Evolutionary conservation across 2,329 filamentous ascomycete genomes (phyloP).

Genomic region (Torrubiella hemipterigena): DNA sequence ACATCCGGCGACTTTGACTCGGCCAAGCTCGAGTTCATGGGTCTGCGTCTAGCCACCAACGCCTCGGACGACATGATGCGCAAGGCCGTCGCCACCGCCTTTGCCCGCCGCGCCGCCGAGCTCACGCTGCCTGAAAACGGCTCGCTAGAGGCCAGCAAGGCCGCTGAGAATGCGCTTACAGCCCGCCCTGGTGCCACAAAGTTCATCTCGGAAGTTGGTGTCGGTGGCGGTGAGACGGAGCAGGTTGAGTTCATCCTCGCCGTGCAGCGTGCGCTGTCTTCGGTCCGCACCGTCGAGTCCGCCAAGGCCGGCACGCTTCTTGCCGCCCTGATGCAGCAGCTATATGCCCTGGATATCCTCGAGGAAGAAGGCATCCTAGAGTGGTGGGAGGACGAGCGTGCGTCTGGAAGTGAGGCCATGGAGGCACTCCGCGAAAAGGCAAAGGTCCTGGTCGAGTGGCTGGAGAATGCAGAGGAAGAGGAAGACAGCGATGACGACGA

Average conservation of each 20-base stretch:
- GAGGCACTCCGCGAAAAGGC: constrained; percentile 59
- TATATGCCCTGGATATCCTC: constrained; percentile 74
- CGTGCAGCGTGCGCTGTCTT: constrained; percentile 67
- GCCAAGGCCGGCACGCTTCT: constrained; percentile 49
- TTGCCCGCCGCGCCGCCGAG: constrained; percentile 69
- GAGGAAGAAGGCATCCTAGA: constrained; percentile 79
- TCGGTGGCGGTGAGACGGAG: constrained; percentile 57
- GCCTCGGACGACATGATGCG: constrained; percentile 84
- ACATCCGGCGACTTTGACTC: constrained; percentile 68
- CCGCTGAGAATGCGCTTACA: constrained; percentile 49
- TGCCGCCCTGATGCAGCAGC: constrained; percentile 66
- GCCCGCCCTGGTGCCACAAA: constrained; percentile 38
- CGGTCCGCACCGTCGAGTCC: constrained; percentile 45
- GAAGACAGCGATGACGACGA: constrained; percentile 50
- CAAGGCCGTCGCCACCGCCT: constrained; percentile 71
- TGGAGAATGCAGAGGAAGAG: constrained; percentile 65
- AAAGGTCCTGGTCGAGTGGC: constrained; percentile 69
- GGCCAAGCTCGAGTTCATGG: constrained; percentile 81
- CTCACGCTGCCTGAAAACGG: constrained; percentile 42
- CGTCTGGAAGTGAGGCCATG: constrained; percentile 57
- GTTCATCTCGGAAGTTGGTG: constrained; percentile 47
- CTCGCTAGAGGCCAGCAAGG: constrained; percentile 47
- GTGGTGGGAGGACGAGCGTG: constrained; percentile 75
- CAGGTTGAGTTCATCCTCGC: constrained; percentile 78
- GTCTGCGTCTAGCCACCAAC: constrained; percentile 80